Percentiles rank a stretch among this genome's conserved stretches.
Evolutionary conservation across 257 asterid species (phyloP).

Genomic region (Solanum rostratum): DNA sequence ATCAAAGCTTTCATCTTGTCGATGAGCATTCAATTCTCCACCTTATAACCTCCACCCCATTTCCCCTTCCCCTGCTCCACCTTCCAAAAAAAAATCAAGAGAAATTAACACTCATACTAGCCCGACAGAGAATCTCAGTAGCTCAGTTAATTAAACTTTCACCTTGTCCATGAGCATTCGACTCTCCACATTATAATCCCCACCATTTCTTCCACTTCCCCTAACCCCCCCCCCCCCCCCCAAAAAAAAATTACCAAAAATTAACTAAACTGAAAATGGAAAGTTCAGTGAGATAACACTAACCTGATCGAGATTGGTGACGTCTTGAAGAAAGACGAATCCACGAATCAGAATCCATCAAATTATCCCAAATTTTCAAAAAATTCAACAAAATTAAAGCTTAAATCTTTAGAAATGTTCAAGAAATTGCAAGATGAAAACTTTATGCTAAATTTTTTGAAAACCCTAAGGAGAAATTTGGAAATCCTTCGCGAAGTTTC

Average conservation of each 20-base stretch:
- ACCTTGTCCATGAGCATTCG: background rate
- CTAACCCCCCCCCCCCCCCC: background rate
- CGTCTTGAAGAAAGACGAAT: constrained; percentile 49
- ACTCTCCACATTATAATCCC: background rate
- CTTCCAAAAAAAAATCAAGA: too few relatives aligned
- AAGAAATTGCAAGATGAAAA: background rate
- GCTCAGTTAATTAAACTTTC: background rate
- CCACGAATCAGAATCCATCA: constrained; percentile 82
- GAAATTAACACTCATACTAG: too few relatives aligned
- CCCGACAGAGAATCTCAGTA: background rate
- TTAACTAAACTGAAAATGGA: background rate
- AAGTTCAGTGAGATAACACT: constrained; percentile 2
- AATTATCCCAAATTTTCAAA: background rate
- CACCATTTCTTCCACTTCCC: background rate
- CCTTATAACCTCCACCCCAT: background rate
- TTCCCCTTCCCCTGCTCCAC: background rate
- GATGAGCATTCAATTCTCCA: too few relatives aligned
- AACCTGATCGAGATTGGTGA: constrained; percentile 61
- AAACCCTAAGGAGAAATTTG: background rate
- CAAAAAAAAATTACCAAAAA: background rate
- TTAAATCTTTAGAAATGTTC: background rate
- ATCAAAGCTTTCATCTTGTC: too few relatives aligned
- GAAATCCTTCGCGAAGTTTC: background rate
- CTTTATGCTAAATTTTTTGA: background rate
- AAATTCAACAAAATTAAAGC: background rate